These are phyloP conservation scores for Microdochium bolleyi DNA, from an alignment of 2,329 filamentous ascomycete species.

Conservation along the genomic window DNA sequence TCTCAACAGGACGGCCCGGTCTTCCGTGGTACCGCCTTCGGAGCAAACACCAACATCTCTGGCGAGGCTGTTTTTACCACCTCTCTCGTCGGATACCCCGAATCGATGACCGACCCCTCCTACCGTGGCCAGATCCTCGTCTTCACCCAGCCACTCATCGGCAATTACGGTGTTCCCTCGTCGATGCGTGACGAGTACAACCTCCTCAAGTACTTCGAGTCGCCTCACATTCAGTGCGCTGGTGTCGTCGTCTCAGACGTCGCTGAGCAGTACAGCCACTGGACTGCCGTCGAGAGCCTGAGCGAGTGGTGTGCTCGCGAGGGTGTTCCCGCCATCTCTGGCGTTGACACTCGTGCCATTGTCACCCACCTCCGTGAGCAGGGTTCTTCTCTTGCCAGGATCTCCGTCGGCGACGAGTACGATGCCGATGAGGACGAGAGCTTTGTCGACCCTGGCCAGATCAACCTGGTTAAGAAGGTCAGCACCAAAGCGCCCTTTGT, in stretches of 20 bases:
- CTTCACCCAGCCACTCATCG: conserved; percentile 95
- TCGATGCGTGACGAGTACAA: conserved; percentile 78
- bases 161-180: conserved; percentile 96
- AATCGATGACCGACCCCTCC: conserved; percentile 84
- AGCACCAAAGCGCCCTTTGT: conserved; percentile 98
- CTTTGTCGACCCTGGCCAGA: conserved; percentile 89
- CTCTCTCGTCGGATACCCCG: conserved; percentile 93
- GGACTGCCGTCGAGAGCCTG: conserved; percentile 94
- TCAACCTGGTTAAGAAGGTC: conserved; percentile 92
- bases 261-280: conserved; percentile 91
- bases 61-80: conserved; percentile 99
- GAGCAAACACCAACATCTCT: conserved; percentile 92
- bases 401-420: conserved; percentile 94
- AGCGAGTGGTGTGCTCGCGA: conserved; percentile 93
- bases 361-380: conserved; percentile 94
- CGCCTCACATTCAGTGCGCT: conserved; percentile 91
- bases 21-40: conserved; percentile 94
- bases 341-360: conserved; percentile 93
- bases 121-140: conserved; percentile 94
- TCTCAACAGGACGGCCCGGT: conserved; percentile 72
- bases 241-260: conserved; percentile 95
- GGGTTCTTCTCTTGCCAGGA: conserved; percentile 89
- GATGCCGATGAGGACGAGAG: conserved; percentile 97
- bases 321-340: conserved; percentile 91
- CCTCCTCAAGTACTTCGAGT: conserved; percentile 96